Base-by-base conservation (phyloP, 129 eudicot species). In the Flaveria brownii region DNA sequence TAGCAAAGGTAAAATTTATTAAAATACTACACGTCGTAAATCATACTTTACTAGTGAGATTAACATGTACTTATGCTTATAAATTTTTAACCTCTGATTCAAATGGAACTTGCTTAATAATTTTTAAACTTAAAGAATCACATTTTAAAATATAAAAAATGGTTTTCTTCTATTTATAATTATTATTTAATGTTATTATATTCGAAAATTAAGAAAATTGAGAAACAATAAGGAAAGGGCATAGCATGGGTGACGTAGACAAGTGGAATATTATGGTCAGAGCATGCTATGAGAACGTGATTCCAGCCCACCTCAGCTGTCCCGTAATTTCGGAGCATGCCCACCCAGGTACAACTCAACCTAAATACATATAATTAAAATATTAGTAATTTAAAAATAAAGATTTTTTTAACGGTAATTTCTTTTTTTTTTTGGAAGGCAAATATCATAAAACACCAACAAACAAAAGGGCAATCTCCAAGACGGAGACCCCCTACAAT, bases 211-310 rank as follows among this genome's bases (percentile, higher is more conserved):
- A 14, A 23, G 9, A 59, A 23, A 0, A 20, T 57, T 60, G 39
- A 60, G 39, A 62, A 62, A 62, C 18, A 62, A 62, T 62, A 30
- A 62, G 6, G 20, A 26, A 45, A 28, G 43, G 20, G 45, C 45
- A 62, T 62, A 30, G 45, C 22, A 62, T 62, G 68, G 68, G 68
- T 62, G 68, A 62, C 68, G 68, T 62, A 62, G 20, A 62, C 22
- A 62, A 1, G 20, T 26, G 68, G 9, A 17, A 62, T 61, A 17
- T 61, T 61, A 61, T 61, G 68, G 68, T 41, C 68, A 61, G 28
- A 61, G 17, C 68, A 61, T 61, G 68, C 42, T 61, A 12, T 61
- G 43, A 26, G 68, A 61, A 61, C 68, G 26, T 61, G 68, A 25
- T 13, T 61, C 68, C 68, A 26, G 26, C 68, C 15, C 17, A 26